phyloP scores from a whole-genome alignment of 2,329 filamentous ascomycete species.

The Domatiomyces globalis region DNA sequence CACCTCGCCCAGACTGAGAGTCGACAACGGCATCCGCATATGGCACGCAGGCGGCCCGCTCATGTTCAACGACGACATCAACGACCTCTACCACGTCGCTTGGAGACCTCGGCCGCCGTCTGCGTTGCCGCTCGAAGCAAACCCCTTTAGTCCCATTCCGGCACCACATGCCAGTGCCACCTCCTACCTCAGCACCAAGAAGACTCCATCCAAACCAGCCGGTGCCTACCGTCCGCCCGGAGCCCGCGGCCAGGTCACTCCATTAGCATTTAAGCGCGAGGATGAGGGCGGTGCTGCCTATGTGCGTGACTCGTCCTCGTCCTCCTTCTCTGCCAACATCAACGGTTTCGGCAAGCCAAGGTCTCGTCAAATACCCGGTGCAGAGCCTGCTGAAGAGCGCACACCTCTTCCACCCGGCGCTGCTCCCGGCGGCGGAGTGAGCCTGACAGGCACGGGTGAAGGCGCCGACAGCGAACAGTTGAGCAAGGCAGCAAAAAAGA shows the following conservation, averaged over 20 bases:
- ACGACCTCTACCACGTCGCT: constrained; percentile 76
- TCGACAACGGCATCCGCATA: constrained; percentile 90
- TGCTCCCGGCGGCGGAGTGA: constrained; percentile 50
- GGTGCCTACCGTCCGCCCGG: constrained; percentile 92
- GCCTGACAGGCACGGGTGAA: constrained; percentile 49
- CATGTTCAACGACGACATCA: constrained; percentile 93
- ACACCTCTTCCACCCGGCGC: constrained; percentile 50
- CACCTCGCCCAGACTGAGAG: constrained; percentile 82
- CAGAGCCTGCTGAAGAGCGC: constrained; percentile 52
- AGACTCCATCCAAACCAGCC: constrained; percentile 92
- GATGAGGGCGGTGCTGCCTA: constrained; percentile 90
- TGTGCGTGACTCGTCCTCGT: constrained; percentile 62
- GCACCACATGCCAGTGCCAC: constrained; percentile 69
- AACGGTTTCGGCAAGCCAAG: constrained; percentile 69
- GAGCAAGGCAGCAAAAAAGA: constrained; percentile 78
- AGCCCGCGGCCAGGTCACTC: constrained; percentile 74
- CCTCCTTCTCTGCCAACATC: constrained; percentile 45
- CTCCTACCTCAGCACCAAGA: constrained; percentile 68
- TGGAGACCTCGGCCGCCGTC: constrained; percentile 66
- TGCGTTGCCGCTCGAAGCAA: constrained; percentile 48
- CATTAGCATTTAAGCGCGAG: constrained; percentile 91
- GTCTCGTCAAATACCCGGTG: constrained; percentile 72
- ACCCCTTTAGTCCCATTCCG: constrained; percentile 57
- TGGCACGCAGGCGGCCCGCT: constrained; percentile 82
- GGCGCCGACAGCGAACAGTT: constrained; percentile 52